Evolutionary conservation across 768 basidiomycete genomes (phyloP).

Genomic region (Tylopilus sp.): DNA sequence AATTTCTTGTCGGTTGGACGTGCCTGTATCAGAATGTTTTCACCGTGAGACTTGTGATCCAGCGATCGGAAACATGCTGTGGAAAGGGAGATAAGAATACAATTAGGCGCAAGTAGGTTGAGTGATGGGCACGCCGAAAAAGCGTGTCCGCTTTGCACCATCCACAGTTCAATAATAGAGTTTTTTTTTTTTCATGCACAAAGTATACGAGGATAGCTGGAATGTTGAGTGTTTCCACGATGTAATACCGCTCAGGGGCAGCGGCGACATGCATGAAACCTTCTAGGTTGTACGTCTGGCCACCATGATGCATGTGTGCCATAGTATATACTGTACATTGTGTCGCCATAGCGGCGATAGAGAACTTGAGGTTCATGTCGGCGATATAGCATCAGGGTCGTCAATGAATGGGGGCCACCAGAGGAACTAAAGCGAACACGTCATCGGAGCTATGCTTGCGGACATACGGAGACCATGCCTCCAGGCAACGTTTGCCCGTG

Average conservation of each 20-base stretch:
- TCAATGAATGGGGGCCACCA: slow-evolving; percentile 15
- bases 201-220: slow-evolving; percentile 3
- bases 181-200: slow-evolving; percentile 1
- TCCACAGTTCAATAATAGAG: slow-evolving; percentile 19
- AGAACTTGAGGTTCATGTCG: slow-evolving; percentile 14
- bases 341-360: slow-evolving; percentile 28
- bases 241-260: slow-evolving; percentile 29
- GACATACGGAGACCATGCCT: neutral
- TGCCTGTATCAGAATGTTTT: slow-evolving; percentile 8
- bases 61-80: slow-evolving; percentile 13
- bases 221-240: slow-evolving; percentile 9
- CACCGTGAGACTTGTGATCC: slow-evolving; percentile 11
- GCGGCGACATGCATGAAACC: slow-evolving; percentile 18
- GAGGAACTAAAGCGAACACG: slow-evolving; percentile 11
- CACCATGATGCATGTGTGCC: slow-evolving; percentile 1
- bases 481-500: neutral
- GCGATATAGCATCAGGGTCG: slow-evolving; percentile 17
- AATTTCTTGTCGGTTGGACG: too few species aligned
- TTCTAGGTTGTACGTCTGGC: slow-evolving; percentile 1
- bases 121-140: slow-evolving; percentile 25
- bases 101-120: slow-evolving; percentile 14
- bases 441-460: slow-evolving; percentile 12
- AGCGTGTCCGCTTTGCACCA: slow-evolving; percentile 19
- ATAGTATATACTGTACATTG: neutral
- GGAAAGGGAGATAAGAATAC: slow-evolving; percentile 25